Evolutionary conservation across 2,329 filamentous ascomycete species (phyloP), one percentile per base, ranked within the genome.

Genomic region (Arthroderma sp.): DNA sequence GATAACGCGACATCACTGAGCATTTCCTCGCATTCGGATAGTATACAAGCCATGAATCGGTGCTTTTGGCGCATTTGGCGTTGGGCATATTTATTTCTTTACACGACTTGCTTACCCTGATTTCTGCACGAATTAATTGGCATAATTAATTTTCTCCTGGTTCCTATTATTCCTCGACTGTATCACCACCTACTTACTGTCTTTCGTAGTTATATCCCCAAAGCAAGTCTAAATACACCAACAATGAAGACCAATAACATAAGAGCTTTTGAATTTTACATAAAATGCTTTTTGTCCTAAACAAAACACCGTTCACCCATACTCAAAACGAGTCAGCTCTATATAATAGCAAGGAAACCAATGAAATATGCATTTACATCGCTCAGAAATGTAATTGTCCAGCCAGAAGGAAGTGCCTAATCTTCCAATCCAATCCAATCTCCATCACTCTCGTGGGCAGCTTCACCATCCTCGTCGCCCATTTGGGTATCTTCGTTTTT

Each of bases 401-500:
- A 35, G 28, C 4, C 17, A 53, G 28, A 13, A 9, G 4, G 6
- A 54, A 59, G 43, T 59, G 64, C 28, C 54, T 54, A 61, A 68
- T 68, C 77, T 64, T 79, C 78, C 65, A 81, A 71, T 7, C 79
- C 79, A 62, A 80, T 72, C 79, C 79, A 81, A 55, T 75, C 76
- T n/a, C 66, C 72, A 56, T 77, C 77, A 15, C 69, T 73, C n/a
- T 74, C 73, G 21, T 66, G 66, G 11, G 56, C 57, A 58, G 57
- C 65, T 13, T 66, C 66, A 11, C 54, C 58, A 57, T 57, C 66
- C 59, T 67, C 68, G 35, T 58, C 43, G n/a, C 43, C 64, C 64
- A 68, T 68, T 39, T 63, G 55, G 39, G 65, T 66, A 59, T 69
- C 67, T 38, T 56, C 60, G 51, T 61, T 63, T n/a, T 65, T 63